Conservation (phyloP, 73 alveolate genomes). For the Paramecium biaurelia region DNA sequence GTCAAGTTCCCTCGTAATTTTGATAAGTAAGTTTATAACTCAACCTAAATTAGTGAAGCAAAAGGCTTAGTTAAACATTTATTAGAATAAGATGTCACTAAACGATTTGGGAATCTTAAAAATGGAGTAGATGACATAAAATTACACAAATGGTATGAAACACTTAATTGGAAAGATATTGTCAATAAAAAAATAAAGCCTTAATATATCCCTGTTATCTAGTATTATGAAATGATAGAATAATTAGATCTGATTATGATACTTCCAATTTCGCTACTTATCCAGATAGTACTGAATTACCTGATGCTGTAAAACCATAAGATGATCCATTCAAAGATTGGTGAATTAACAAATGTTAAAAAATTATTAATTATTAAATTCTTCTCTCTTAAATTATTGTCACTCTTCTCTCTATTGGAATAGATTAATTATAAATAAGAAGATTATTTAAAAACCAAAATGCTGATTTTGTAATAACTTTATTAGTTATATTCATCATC, state of each 20-base stretch:
- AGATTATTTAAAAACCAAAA: background rate
- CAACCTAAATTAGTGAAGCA: conserved; percentile 63
- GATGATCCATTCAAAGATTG: conserved; percentile 94
- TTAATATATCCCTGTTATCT: conserved; percentile 86
- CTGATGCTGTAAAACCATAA: conserved; percentile 73
- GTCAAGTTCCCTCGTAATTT: conserved; percentile 86
- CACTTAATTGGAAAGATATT: conserved; percentile 68
- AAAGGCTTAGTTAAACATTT: conserved; percentile 84
- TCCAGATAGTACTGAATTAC: conserved; percentile 87
- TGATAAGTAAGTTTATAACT: conserved; percentile 59
- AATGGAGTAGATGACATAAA: conserved; percentile 90
- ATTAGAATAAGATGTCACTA: conserved; percentile 84
- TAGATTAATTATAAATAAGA: background rate
- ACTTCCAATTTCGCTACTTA: conserved; percentile 86
- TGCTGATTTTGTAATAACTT: background rate
- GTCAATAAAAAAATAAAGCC: conserved; percentile 79
- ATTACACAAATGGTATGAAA: conserved; percentile 84
- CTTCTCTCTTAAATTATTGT: background rate
- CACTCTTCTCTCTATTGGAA: background rate
- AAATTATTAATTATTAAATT: background rate
- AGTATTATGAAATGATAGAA: background rate
- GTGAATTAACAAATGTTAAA: conserved; percentile 55
- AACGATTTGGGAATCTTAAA: conserved; percentile 88
- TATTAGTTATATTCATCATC: background rate
- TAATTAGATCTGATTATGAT: conserved; percentile 72